A percentile compares a stretch with the other conserved stretches of the same genome.
Evolutionary conservation across 129 eudicot species (phyloP).

Genomic region (Dittrichia graveolens): DNA sequence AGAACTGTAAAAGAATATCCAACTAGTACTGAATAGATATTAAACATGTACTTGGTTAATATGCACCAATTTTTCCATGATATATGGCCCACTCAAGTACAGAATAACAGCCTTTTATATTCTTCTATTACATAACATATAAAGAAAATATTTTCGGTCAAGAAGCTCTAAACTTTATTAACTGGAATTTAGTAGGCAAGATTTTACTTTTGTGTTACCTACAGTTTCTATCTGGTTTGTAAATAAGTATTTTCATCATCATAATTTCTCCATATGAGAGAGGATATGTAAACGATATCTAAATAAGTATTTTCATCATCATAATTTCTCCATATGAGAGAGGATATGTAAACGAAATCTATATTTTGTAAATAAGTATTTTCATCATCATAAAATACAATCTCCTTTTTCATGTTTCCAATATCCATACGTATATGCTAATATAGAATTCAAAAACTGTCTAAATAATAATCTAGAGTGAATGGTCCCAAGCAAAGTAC

Average conservation of each 20-base stretch:
- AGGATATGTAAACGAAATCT: background rate
- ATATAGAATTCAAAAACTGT: background rate
- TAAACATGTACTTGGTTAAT: slow-evolving; percentile 5
- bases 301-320: too few relatives aligned
- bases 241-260: background rate
- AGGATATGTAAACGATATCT: background rate
- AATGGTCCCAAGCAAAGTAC: background rate
- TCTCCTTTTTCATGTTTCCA: slow-evolving; percentile 9
- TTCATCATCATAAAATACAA: too few relatives aligned
- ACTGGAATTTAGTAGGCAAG: background rate
- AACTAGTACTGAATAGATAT: slow-evolving; percentile 9
- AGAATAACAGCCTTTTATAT: background rate
- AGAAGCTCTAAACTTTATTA: background rate
- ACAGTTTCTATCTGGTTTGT: background rate
- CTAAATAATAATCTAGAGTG: background rate
- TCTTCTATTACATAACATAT: background rate
- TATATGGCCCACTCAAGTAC: slow-evolving; percentile 6
- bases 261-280: background rate
- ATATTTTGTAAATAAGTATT: too few relatives aligned
- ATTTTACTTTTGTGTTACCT: slow-evolving; percentile 15
- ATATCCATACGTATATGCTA: background rate
- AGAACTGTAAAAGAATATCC: background rate
- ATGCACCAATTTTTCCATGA: slow-evolving; percentile 3
- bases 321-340: background rate
- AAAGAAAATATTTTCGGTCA: background rate